Base-by-base conservation (phyloP, 2,329 filamentous ascomycete species). In the Colletotrichum cordylinicola region DNA sequence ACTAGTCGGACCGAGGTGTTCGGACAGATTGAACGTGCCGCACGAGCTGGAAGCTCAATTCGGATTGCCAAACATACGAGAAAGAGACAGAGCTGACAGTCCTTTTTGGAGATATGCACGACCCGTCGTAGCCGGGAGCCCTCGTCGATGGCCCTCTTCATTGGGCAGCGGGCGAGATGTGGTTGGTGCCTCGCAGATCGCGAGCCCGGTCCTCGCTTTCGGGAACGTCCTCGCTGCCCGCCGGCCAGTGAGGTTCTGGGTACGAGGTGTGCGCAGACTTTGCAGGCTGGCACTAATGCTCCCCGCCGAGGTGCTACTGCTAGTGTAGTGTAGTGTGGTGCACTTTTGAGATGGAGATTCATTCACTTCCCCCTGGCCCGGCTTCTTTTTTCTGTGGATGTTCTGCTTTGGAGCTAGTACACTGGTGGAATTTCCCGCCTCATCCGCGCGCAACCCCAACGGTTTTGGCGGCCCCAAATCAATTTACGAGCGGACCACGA, bases 351-450 rank as follows among this genome's bases (percentile, higher is more conserved):
- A 52, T 52, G n/a, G 43, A 52, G 43, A 52, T 52, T 24, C 43
- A 24, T 21, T 52, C 43, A 12, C 13, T 52, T 52, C n/a, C 43
- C 43, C 43, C 43, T 64, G 21, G 35, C 24, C 66, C 43, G 21
- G 18, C 56, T 27, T 13, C 24, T 43, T 24, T 43, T 29, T 18
- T 13, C 16, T 24, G 35, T 33, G 61, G 39, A 24, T 16, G 18
- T 31, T 35, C 56, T 72, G 24, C 13, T 52, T 68, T 73, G 18
- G 18, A 68, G 70, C 70, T n/a, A 73, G 52, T 12, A 43, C 21
- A 65, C 64, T 73, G 73, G 73, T 73, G 70, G 73, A 73, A 64
- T 68, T 58, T 60, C 9, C 70, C 70, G 64, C 43, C 31, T 61
- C 61, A 27, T 27, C 68, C 72, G 68, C 58, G 43, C 31, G 43